Base-by-base conservation (phyloP, 345 rosid genomes). In the Syzygium aromaticum region DNA sequence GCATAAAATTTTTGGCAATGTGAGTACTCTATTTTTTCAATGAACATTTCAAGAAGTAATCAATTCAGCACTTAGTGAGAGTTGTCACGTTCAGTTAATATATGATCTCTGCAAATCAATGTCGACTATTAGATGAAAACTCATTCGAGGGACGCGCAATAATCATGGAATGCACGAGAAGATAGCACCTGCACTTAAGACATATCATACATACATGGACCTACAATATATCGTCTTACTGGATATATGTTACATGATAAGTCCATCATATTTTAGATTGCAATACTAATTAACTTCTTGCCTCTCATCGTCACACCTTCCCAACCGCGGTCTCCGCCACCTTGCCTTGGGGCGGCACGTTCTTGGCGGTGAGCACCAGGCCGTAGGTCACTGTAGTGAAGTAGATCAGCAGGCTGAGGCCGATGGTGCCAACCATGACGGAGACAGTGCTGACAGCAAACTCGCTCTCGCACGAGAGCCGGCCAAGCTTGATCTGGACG, bases 361-460 rank as follows among this genome's bases (percentile, higher is more conserved):
- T 38, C 56, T 15, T 51, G 30, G 53, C 3, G 12, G 56, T 51
- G 57, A 84, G 52, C 40, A 84, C 10, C 21, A 84, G 57, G 3
- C 88, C 88, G 30, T 87, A 84, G 27, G 88, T 78, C 43, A 87
- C 88, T 8, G 64, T 40, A 13, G 38, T 23, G 57, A 87, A 87
- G 83, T 84, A 84, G 46, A 51, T 46, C 56, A 49, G 51, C 78
- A 85, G 43, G 38, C 57, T 7, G 59, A 54, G 85, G 54, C 57
- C 57, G 46, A 84, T 23, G 51, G 30, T 57, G 78, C 49, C 4
- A 51, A 56, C 27, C 27, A 83, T 17, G 78, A 87, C 38, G 51
- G 38, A 21, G 27, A 84, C 86, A 0, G 88, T 87, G 49, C 22
- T 4, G 83, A 87, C 28, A 2, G 88, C 28, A 25, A 49, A 49